phyloP scores from a whole-genome alignment of 805 yeast species.

The Barnettozyma wickerhamii region DNA sequence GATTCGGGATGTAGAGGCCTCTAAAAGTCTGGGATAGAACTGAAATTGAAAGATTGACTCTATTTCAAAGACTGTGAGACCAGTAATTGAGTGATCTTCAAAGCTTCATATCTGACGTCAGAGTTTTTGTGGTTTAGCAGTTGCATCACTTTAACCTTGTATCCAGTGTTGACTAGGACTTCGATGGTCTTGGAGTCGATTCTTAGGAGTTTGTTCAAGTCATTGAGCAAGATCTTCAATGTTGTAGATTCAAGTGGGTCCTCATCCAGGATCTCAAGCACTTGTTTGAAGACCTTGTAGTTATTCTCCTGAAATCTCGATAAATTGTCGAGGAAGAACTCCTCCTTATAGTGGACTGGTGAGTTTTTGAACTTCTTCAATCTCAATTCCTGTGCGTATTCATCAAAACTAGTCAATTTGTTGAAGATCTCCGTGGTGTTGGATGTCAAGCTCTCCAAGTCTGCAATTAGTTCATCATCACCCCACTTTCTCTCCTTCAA shows the following conservation, averaged over 20 bases:
- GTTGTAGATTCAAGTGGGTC: conserved; percentile 29
- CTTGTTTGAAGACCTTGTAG: conserved; percentile 64
- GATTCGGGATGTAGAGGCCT: too few relatives aligned
- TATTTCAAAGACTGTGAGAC: conserved; percentile 73
- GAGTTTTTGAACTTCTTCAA: conserved; percentile 79
- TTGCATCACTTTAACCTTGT: conserved; percentile 80
- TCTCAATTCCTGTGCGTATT: conserved; percentile 79
- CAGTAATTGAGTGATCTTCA: conserved; percentile 90
- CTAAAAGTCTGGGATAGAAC: too few relatives aligned
- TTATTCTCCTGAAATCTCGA: conserved; percentile 70
- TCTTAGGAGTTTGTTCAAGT: conserved; percentile 57
- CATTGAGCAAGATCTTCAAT: conserved; percentile 63
- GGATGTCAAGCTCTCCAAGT: conserved; percentile 54
- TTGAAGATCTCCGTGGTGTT: conserved; percentile 69
- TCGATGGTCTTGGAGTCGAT: conserved; percentile 57
- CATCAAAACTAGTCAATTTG: conserved; percentile 87
- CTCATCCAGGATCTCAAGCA: conserved; percentile 49
- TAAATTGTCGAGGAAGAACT: conserved; percentile 87
- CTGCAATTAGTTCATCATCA: conserved; percentile 83
- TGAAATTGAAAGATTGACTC: too few relatives aligned
- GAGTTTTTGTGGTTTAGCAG: conserved; percentile 76
- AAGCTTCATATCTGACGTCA: conserved; percentile 90
- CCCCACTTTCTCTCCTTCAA: conserved; percentile 88
- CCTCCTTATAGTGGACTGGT: conserved; percentile 85
- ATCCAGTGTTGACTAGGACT: conserved; percentile 49